phyloP scores from a whole-genome alignment of 2,329 filamentous ascomycete genomes.

The Ophiobolus disseminans region DNA sequence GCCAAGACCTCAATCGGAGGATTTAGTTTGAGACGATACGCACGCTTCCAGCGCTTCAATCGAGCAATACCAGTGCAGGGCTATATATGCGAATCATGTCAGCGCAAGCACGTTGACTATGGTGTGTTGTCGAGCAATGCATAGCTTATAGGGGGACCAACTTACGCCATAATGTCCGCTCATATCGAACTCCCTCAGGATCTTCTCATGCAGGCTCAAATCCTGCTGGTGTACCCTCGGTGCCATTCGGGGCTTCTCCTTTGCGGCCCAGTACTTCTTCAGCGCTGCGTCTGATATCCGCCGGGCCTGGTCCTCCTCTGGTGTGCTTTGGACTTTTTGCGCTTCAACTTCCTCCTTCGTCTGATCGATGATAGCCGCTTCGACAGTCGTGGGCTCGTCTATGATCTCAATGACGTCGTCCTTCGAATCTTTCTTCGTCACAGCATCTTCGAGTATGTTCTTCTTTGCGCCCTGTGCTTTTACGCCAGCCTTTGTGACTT shows the following conservation, averaged over 20 bases:
- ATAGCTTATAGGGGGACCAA: not conserved
- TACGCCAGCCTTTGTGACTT: conserved; percentile 64
- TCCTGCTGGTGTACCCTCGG: conserved; percentile 79
- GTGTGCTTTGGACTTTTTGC: conserved; percentile 29
- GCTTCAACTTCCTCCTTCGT: conserved; percentile 41
- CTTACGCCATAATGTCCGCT: conserved; percentile 89
- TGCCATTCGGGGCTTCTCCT: conserved; percentile 73
- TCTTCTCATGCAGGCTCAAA: conserved; percentile 78
- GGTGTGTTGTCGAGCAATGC: not conserved
- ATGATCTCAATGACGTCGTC: conserved; percentile 30
- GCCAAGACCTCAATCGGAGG: conserved; percentile 91
- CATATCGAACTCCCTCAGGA: conserved; percentile 90
- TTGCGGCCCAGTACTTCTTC: conserved; percentile 75
- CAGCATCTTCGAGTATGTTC: conserved; percentile 44
- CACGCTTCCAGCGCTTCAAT: conserved; percentile 85
- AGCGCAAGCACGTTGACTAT: conserved; percentile 6
- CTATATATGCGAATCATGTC: conserved; percentile 55
- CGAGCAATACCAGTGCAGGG: conserved; percentile 87
- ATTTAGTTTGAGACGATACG: conserved; percentile 79
- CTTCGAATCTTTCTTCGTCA: conserved; percentile 37
- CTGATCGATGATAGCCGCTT: conserved; percentile 50
- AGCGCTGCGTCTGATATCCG: conserved; percentile 73
- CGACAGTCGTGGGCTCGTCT: conserved; percentile 47
- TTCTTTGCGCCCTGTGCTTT: conserved; percentile 49
- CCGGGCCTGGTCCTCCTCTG: conserved; percentile 64